Base-by-base conservation (phyloP, 768 basidiomycete genomes). In the Neoboletus brunneissimus region DNA sequence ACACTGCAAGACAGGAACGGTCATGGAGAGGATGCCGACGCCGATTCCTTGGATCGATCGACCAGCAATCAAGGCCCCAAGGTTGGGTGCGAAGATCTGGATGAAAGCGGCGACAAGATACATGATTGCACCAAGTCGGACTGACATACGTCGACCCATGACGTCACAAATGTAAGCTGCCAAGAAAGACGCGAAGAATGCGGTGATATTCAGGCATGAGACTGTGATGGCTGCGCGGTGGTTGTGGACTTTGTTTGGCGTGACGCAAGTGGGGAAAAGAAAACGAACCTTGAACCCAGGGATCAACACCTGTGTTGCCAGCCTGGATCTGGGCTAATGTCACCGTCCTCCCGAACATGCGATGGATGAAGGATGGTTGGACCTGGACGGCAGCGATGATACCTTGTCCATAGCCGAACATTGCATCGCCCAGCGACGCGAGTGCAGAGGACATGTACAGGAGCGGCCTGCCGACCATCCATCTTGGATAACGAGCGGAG, bases 361-460 rank as follows among this genome's bases (percentile, higher is more conserved):
- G 70, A 15, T 70, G 65, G 53, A 82, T 78, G 63, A 82, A 82
- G 2, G 77, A 76, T 5, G 79, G 80, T 61, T 82, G 81, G 43
- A 82, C 76, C 46, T 81, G 80, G 20, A 77, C 74, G 4, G 79
- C 72, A 5, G 79, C 80, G 42, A 81, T 81, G 58, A 77, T 77
- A 4, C 81, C 81, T 59, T 81, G 81, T 42, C 78, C 76, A 54
- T 81, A 82, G 6, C 81, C 81, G 58, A 82, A 82, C 75, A 81
- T 79, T 8, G 79, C 81, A 60, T 82, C 81, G 48, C 81, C 81
- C 59, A 82, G 74, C 57, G 79, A 79, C n/a, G 80, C 79, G 38
- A 80, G 72, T 0, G 80, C 81, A 53, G 79, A 79, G 34, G 81
- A 81, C 45, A 74, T 76, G 64, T 80, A 77, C 9, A 82, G 73